Evolutionary conservation across 2,329 filamentous ascomycete species (phyloP).

Genomic region (Ophiostoma quercus): DNA sequence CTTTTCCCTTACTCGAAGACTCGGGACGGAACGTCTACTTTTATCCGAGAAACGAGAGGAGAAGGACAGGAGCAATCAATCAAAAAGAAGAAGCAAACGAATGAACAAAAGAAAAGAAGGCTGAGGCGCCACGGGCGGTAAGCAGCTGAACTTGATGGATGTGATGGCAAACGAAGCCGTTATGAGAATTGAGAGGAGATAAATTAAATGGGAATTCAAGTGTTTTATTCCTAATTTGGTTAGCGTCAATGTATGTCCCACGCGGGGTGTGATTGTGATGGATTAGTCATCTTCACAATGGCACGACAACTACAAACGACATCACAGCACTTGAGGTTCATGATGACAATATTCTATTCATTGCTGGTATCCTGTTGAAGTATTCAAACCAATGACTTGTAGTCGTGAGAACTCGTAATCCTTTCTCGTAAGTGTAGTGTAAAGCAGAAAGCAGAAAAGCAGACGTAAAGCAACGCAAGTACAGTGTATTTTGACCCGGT

Average conservation of each 20-base stretch:
- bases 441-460: background rate
- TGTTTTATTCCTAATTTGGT: background rate
- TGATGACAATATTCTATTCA: background rate
- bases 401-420: conserved; percentile 7
- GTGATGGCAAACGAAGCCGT: background rate
- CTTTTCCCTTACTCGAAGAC: background rate
- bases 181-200: background rate
- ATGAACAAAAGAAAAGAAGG: background rate
- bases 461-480: background rate
- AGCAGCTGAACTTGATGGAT: background rate
- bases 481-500: background rate
- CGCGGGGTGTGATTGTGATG: conserved; percentile 6
- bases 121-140: background rate
- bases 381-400: conserved; percentile 18
- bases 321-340: background rate
- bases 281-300: background rate
- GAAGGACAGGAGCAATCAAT: background rate
- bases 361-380: conserved; percentile 22
- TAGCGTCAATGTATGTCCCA: background rate
- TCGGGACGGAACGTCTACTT: background rate
- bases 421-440: background rate
- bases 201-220: background rate
- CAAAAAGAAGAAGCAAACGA: background rate
- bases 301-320: background rate
- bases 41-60: background rate